Percentiles rank a stretch among this genome's conserved stretches.
Evolutionary conservation across 495 filamentous ascomycete genomes (phyloP).

Genomic region (Aspergillus diversus): DNA sequence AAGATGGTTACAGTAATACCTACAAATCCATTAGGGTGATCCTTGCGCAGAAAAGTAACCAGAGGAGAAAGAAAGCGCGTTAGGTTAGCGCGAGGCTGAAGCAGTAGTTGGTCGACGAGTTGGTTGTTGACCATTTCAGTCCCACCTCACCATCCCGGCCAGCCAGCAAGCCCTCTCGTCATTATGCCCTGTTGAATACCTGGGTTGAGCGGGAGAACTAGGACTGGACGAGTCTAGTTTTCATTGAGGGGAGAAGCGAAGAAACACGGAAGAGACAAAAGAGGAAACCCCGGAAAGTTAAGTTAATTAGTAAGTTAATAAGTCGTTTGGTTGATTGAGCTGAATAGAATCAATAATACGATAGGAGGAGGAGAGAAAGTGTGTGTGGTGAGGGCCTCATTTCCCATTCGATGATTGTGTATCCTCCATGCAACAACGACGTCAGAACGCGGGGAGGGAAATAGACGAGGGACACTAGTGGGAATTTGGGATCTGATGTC

Average conservation of each 20-base stretch:
- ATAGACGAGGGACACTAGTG: neutral
- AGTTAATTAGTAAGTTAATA: neutral
- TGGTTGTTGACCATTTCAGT: no score
- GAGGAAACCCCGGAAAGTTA: constrained; percentile 18
- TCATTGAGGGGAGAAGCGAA: no score
- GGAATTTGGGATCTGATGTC: neutral
- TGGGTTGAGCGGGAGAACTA: no score
- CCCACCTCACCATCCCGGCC: neutral
- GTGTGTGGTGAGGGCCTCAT: neutral
- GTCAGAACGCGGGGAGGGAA: constrained; percentile 8
- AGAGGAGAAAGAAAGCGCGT: no score
- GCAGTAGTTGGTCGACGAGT: neutral
- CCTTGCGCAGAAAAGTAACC: no score
- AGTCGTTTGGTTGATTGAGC: neutral
- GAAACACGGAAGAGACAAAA: constrained; percentile 16
- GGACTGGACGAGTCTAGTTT: neutral
- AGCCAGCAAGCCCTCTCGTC: neutral
- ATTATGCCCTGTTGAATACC: no score
- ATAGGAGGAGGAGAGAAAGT: neutral
- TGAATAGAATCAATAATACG: neutral
- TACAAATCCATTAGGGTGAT: no score
- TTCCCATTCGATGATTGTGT: no score
- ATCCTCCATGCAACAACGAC: neutral
- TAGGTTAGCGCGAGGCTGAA: neutral
- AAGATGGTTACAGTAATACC: no score